Evolutionary conservation across 2,329 filamentous ascomycete species (phyloP).

Genomic region (Penicillium sp.): DNA sequence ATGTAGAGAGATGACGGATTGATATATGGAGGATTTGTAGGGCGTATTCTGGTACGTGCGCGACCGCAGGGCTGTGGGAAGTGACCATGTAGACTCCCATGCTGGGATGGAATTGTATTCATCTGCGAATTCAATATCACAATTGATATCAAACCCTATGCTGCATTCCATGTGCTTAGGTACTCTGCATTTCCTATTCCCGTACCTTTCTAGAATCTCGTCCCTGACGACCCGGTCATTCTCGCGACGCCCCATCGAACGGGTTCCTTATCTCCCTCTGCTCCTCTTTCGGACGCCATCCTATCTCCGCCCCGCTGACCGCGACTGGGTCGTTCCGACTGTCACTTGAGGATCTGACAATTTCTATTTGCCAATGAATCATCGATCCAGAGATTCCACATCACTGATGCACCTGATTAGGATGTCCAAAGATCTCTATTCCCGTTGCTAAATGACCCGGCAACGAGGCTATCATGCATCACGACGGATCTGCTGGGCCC

Average conservation of each 20-base stretch:
- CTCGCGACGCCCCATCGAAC: background rate
- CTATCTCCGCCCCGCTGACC: conserved; percentile 1
- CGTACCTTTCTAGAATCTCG: conserved; percentile 1
- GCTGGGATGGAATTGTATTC: background rate
- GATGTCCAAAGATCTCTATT: no score
- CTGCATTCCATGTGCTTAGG: background rate
- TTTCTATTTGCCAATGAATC: conserved; percentile 1
- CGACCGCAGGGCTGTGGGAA: background rate
- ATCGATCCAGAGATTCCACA: background rate
- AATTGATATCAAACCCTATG: background rate
- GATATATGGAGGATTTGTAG: background rate
- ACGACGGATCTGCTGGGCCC: background rate
- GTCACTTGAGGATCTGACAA: background rate
- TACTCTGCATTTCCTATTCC: background rate
- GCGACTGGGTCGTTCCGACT: conserved; percentile 3
- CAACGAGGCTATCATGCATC: background rate
- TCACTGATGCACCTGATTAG: no score
- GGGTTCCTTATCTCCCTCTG: background rate
- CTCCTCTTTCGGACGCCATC: conserved; percentile 3
- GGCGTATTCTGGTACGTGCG: background rate
- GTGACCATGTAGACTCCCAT: background rate
- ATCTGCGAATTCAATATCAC: background rate
- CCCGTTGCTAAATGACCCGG: background rate
- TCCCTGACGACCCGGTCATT: background rate
- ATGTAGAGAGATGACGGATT: no score